These are phyloP conservation scores for Colletotrichum musae DNA, from an alignment of 2,329 filamentous ascomycete genomes.

Conservation along the genomic window DNA sequence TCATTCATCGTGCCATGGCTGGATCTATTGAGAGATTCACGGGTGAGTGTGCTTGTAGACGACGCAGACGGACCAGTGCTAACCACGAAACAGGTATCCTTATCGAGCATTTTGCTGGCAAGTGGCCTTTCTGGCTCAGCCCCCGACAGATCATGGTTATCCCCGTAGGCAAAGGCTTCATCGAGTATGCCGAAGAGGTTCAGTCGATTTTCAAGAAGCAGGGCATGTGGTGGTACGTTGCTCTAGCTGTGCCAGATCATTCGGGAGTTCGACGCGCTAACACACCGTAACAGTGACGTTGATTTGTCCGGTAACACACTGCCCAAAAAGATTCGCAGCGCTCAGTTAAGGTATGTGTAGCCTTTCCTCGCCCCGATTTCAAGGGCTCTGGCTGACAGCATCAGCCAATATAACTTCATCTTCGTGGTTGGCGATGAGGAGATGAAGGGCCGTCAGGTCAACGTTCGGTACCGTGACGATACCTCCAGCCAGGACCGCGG, in stretches of 20 bases:
- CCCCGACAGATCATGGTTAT: slow-evolving; percentile 79
- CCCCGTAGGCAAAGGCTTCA: slow-evolving; percentile 77
- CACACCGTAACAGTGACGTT: slow-evolving; percentile 61
- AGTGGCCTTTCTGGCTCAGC: slow-evolving; percentile 92
- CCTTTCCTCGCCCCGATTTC: slow-evolving; percentile 11
- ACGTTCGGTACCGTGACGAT: slow-evolving; percentile 76
- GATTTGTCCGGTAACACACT: slow-evolving; percentile 84
- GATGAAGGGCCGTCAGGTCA: slow-evolving; percentile 71
- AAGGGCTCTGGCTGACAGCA: slow-evolving; percentile 42
- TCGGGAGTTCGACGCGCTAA: background rate
- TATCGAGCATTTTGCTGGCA: slow-evolving; percentile 87
- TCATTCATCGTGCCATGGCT: slow-evolving; percentile 90
- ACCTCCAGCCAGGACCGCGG: slow-evolving; percentile 73
- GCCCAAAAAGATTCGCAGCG: slow-evolving; percentile 90
- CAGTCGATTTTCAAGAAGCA: slow-evolving; percentile 76
- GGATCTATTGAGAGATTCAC: slow-evolving; percentile 70
- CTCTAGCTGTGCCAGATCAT: background rate
- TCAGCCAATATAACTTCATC: slow-evolving; percentile 32
- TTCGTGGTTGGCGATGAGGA: slow-evolving; percentile 75
- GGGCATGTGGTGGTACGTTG: slow-evolving; percentile 71
- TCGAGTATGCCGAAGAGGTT: slow-evolving; percentile 83
- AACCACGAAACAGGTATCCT: slow-evolving; percentile 78
- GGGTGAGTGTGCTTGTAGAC: slow-evolving; percentile 2
- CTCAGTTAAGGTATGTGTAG: slow-evolving; percentile 80
- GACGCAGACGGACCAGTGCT: background rate